These are phyloP conservation scores for Candolleomyces efflorescens DNA, from an alignment of 768 basidiomycete species.

Conservation along the genomic window DNA sequence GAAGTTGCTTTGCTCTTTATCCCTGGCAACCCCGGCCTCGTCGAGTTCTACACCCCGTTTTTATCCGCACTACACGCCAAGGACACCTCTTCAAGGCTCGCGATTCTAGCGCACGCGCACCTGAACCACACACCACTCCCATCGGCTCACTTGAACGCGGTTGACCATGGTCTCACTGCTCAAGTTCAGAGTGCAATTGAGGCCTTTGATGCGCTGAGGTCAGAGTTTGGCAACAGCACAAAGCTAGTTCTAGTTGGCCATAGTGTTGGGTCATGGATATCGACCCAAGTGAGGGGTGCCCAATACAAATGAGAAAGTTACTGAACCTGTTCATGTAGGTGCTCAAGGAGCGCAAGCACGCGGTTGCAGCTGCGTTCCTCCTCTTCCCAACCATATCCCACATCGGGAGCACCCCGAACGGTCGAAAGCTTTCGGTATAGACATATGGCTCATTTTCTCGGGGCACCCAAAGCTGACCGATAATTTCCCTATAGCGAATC, in stretches of 20 bases:
- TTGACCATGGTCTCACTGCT: slow-evolving; percentile 32
- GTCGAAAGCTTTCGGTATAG: slow-evolving; percentile 52
- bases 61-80: slow-evolving; percentile 45
- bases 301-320: not conserved
- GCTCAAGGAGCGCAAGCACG: slow-evolving; percentile 39
- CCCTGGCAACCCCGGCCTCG: slow-evolving; percentile 56
- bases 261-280: slow-evolving; percentile 71
- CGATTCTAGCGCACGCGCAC: slow-evolving; percentile 60
- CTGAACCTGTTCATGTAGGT: slow-evolving; percentile 31
- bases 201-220: slow-evolving; percentile 41
- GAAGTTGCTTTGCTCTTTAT: slow-evolving; percentile 42
- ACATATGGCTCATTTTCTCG: not conserved
- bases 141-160: slow-evolving; percentile 13
- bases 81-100: slow-evolving; percentile 31
- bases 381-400: slow-evolving; percentile 69
- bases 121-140: slow-evolving; percentile 56
- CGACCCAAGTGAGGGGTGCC: slow-evolving; percentile 42
- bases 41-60: slow-evolving; percentile 67
- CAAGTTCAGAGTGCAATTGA: slow-evolving; percentile 56
- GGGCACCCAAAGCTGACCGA: not conserved
- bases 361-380: slow-evolving; percentile 44
- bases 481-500: slow-evolving; percentile 30
- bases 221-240: slow-evolving; percentile 25
- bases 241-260: slow-evolving; percentile 55
- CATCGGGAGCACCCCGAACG: slow-evolving; percentile 64